phyloP scores from a whole-genome alignment of 345 rosid species.

The Passiflora organensis region DNA sequence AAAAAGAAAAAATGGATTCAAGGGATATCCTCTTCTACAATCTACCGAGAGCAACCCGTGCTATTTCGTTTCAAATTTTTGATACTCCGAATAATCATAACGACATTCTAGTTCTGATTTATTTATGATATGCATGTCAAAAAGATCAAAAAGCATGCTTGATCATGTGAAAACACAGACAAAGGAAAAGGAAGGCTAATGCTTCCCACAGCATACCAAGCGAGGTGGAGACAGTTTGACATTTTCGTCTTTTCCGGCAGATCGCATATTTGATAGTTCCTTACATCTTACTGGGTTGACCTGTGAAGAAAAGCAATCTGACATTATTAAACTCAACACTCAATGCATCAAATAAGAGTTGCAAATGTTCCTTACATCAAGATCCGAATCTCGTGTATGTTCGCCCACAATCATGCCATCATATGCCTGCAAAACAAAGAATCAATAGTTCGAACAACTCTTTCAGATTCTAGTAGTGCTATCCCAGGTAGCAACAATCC shows the following conservation, averaged over 20 bases:
- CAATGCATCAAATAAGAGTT: not conserved
- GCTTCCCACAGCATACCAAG: constrained; percentile 40
- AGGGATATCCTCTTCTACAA: not conserved
- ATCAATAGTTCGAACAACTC: too few species aligned
- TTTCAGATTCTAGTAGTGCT: too few species aligned
- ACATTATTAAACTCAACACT: constrained; percentile 18
- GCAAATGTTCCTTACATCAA: constrained; percentile 63
- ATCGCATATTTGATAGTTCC: constrained; percentile 75
- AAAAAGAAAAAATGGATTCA: not conserved
- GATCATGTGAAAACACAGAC: not conserved
- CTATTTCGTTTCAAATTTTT: not conserved
- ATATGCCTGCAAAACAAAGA: constrained; percentile 56
- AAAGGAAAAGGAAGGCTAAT: not conserved
- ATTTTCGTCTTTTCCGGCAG: constrained; percentile 81
- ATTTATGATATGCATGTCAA: too few species aligned
- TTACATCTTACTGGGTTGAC: constrained; percentile 82
- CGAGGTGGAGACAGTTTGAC: constrained; percentile 94
- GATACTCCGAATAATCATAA: not conserved
- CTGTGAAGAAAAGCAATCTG: constrained; percentile 31
- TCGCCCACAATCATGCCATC: constrained; percentile 99
- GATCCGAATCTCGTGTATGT: constrained; percentile 92
- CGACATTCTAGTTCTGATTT: not conserved
- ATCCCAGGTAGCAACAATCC: not conserved
- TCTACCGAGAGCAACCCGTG: not conserved
- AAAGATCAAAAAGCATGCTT: not conserved